phyloP scores from a whole-genome alignment of 1,139 yeast species.

The Saccharomycopsis crataegensis region DNA sequence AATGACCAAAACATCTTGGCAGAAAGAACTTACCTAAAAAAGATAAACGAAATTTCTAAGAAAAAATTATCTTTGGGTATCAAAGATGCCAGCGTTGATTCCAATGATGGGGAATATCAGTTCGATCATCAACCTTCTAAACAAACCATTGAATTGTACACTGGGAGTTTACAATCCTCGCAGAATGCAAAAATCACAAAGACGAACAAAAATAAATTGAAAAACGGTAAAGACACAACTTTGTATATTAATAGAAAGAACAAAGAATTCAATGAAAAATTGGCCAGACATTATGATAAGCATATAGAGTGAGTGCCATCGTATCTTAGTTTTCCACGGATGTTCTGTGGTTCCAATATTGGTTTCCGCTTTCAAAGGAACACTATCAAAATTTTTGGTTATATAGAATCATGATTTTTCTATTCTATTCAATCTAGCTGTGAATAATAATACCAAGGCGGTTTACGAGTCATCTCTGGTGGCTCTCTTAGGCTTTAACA shows the following conservation, averaged over 20 bases:
- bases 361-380: not conserved
- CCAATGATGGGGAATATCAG: conserved; percentile 15
- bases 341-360: not conserved
- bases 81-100: conserved; percentile 15
- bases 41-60: conserved; percentile 27
- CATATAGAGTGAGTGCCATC: conserved; percentile 30
- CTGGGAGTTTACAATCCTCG: conserved; percentile 33
- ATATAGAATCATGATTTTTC: not conserved
- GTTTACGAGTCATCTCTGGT: no score
- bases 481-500: no score
- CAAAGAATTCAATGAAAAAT: conserved; percentile 57
- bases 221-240: conserved; percentile 29
- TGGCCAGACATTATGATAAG: conserved; percentile 48
- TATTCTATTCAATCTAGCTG: no score
- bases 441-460: no score
- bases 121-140: conserved; percentile 29
- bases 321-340: not conserved
- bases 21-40: conserved; percentile 36
- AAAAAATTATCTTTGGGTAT: conserved; percentile 13
- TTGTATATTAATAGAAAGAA: conserved; percentile 56
- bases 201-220: conserved; percentile 30
- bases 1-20: conserved; percentile 43
- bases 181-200: conserved; percentile 30
- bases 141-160: conserved; percentile 34
- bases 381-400: not conserved